Conservation (phyloP, 371 early-diverging fungal species). For the Batrachochytrium dendrobatidis region DNA sequence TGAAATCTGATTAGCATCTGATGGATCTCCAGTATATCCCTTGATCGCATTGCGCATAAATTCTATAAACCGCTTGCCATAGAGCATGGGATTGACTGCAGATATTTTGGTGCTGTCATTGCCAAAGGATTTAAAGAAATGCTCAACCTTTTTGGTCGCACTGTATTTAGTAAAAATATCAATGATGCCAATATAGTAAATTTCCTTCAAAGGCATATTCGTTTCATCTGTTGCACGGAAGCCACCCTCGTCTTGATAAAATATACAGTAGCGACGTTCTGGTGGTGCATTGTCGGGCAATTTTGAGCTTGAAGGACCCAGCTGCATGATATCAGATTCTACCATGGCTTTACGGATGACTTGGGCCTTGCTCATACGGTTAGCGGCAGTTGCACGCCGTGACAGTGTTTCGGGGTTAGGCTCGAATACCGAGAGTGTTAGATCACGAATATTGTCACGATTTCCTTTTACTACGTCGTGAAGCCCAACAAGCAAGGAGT, state of each 20-base stretch:
- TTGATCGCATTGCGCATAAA: slow-evolving; percentile 62
- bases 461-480: slow-evolving; percentile 82
- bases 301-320: slow-evolving; percentile 21
- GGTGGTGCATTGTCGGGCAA: slow-evolving; percentile 30
- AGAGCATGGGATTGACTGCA: slow-evolving; percentile 75
- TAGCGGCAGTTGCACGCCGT: slow-evolving; percentile 11
- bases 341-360: slow-evolving; percentile 12
- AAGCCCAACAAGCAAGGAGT: slow-evolving; percentile 85
- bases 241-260: slow-evolving; percentile 88
- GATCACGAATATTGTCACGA: slow-evolving; percentile 75
- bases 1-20: neutral
- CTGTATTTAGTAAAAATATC: slow-evolving; percentile 94
- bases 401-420: slow-evolving; percentile 17
- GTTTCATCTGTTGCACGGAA: slow-evolving; percentile 66
- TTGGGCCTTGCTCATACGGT: slow-evolving; percentile 12
- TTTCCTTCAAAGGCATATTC: slow-evolving; percentile 52
- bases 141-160: slow-evolving; percentile 74
- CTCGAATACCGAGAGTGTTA: slow-evolving; percentile 72
- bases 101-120: slow-evolving; percentile 76
- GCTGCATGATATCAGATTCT: slow-evolving; percentile 20
- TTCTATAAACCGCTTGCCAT: slow-evolving; percentile 75
- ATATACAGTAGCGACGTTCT: slow-evolving; percentile 62
- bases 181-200: slow-evolving; percentile 91
- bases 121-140: slow-evolving; percentile 71
- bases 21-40: slow-evolving; percentile 6